phyloP scores from a whole-genome alignment of 2,329 filamentous ascomycete species.

The Microsporum audouinii region DNA sequence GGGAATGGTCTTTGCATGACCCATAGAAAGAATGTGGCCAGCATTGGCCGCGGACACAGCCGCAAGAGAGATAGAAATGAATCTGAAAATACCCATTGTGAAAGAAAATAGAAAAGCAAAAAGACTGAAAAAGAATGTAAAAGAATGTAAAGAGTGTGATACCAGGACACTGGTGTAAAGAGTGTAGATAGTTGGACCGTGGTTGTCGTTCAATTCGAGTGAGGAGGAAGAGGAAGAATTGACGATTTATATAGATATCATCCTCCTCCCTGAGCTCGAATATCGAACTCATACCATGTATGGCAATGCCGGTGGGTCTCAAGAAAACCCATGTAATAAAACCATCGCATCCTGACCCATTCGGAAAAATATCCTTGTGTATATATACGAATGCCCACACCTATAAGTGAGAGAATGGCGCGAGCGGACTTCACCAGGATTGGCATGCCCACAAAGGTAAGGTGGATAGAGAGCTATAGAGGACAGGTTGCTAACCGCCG shows the following conservation, averaged over 20 bases:
- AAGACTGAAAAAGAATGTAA: neutral
- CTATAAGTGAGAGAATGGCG: neutral
- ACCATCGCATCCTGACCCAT: neutral
- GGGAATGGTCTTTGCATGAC: slow-evolving; percentile 2
- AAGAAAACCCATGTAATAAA: neutral
- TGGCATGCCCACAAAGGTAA: neutral
- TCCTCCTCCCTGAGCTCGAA: neutral
- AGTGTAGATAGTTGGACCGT: slow-evolving; percentile 3
- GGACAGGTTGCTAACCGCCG: neutral
- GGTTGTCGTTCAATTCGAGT: neutral
- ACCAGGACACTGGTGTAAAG: slow-evolving; percentile 1
- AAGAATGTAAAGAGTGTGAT: neutral
- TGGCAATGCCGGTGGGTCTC: neutral
- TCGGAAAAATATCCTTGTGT: neutral
- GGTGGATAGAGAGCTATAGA: neutral
- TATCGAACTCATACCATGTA: neutral
- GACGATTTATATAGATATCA: neutral
- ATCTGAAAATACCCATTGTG: slow-evolving; percentile 8
- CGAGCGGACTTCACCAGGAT: neutral
- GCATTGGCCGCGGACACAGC: slow-evolving; percentile 6
- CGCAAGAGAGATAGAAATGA: slow-evolving; percentile 6
- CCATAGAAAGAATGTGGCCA: slow-evolving; percentile 5
- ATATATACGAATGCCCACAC: neutral
- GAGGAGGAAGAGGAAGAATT: neutral
- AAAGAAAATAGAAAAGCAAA: neutral